Conservation (phyloP, 2,329 filamentous ascomycete species). For the Trichoderma brevicompactum region DNA sequence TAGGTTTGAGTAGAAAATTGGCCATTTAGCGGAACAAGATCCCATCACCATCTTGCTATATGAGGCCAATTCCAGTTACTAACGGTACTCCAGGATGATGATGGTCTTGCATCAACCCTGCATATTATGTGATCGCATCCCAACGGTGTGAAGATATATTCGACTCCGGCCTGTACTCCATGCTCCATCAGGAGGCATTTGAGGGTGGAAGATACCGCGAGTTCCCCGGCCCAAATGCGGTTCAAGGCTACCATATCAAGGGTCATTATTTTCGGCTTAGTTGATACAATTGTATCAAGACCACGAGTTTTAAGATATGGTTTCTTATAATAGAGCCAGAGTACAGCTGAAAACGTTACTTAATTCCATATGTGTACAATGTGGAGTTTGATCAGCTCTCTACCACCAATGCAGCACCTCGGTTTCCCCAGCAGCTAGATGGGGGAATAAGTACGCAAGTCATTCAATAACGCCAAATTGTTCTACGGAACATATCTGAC, state of each 20-base stretch:
- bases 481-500: conserved; percentile 11
- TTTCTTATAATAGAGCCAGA: background rate
- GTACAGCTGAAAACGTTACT: background rate
- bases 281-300: background rate
- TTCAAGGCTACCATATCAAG: background rate
- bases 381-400: conserved; percentile 27
- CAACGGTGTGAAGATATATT: too few species aligned
- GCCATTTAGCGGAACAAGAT: too few species aligned
- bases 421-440: background rate
- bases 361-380: background rate
- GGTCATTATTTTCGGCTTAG: background rate
- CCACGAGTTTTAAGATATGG: background rate
- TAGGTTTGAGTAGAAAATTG: too few species aligned
- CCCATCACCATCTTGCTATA: too few species aligned
- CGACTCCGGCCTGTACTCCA: too few species aligned
- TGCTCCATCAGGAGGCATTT: too few species aligned
- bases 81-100: too few species aligned
- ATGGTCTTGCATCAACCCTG: too few species aligned
- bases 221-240: background rate
- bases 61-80: too few species aligned
- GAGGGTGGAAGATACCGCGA: too few species aligned
- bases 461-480: conserved; percentile 1
- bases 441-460: conserved; percentile 9
- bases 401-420: background rate
- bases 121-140: too few species aligned